Evolutionary conservation across 805 yeast genomes (phyloP).

Genomic region (Metschnikowia corniflorae): DNA sequence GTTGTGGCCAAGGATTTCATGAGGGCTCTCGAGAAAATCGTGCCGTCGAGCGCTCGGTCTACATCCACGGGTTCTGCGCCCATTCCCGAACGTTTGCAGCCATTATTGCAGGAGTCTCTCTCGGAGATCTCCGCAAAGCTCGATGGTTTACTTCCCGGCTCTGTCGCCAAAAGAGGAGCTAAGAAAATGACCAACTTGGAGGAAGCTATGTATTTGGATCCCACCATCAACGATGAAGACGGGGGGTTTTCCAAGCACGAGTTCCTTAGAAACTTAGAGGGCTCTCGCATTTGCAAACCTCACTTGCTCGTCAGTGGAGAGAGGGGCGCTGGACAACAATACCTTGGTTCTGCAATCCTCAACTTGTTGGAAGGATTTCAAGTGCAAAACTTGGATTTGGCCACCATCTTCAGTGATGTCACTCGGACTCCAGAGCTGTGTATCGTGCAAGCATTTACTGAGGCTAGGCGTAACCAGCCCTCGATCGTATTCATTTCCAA

Average conservation of each 20-base stretch:
- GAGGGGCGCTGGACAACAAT: conserved; percentile 82
- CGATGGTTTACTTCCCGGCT: conserved; percentile 57
- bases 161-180: conserved; percentile 29
- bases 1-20: conserved; percentile 84
- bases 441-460: conserved; percentile 77
- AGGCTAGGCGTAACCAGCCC: conserved; percentile 87
- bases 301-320: conserved; percentile 70
- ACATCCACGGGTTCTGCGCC: conserved; percentile 72
- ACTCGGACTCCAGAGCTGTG: conserved; percentile 80
- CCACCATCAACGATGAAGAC: conserved; percentile 52
- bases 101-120: conserved; percentile 56
- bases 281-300: conserved; percentile 76
- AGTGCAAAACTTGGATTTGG: conserved; percentile 80
- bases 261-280: conserved; percentile 45
- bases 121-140: conserved; percentile 44
- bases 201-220: conserved; percentile 63
- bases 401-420: conserved; percentile 71
- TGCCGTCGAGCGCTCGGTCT: conserved; percentile 90
- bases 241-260: conserved; percentile 71
- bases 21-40: conserved; percentile 77
- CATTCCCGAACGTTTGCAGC: conserved; percentile 66
- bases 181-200: conserved; percentile 58
- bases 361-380: conserved; percentile 86
- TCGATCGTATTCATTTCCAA: conserved; percentile 81
- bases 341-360: conserved; percentile 76